Percentiles rank a stretch among this genome's conserved stretches.
Conservation (phyloP, 306 rosid genomes). For the Vachellia collinsii region DNA sequence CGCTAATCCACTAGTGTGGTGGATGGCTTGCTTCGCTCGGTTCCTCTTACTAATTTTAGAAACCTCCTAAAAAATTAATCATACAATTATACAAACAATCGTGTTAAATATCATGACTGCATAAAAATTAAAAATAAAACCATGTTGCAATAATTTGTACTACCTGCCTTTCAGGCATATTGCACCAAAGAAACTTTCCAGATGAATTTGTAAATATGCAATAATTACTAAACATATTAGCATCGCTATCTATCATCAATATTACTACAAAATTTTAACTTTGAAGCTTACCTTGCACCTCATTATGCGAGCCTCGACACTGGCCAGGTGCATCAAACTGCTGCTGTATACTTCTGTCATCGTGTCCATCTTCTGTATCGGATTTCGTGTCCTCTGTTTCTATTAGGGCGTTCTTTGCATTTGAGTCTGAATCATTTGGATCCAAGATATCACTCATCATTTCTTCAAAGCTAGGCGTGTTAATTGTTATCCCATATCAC, state of each 20-base stretch:
- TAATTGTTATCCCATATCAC: too few species aligned
- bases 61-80: background rate
- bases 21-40: background rate
- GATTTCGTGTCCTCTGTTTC: background rate
- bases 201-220: background rate
- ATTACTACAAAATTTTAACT: background rate
- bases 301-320: background rate
- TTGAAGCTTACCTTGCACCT: background rate
- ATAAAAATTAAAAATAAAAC: background rate
- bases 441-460: background rate
- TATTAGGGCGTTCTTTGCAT: background rate
- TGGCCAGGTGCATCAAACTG: background rate
- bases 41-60: background rate
- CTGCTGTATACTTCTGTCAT: background rate
- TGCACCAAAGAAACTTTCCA: background rate
- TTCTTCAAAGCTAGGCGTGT: background rate
- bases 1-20: background rate
- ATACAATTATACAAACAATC: background rate
- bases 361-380: background rate
- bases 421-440: background rate
- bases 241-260: background rate
- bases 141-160: background rate
- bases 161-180: background rate
- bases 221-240: background rate
- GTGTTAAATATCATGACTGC: background rate